Evolutionary conservation across 805 yeast species (phyloP), one percentile per base, ranked within the genome.

Genomic region (Pichia deserticola): DNA sequence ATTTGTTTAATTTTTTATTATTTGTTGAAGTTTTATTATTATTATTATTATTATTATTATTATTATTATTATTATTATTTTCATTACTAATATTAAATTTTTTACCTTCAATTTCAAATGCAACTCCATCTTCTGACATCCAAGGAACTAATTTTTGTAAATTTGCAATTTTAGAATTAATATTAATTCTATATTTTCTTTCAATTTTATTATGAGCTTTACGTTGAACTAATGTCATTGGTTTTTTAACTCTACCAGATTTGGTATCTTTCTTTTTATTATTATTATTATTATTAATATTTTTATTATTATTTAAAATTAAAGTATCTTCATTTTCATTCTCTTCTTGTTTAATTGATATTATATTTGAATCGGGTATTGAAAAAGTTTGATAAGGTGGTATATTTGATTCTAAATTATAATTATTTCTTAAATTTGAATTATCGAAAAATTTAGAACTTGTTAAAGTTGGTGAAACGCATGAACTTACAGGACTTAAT

Each of bases 121-220:
- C 84, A 3, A 84, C 77, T 54, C 77, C 77, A 52, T 81, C 86
- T 45, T 71, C 65, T 4, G 82, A 77, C 47, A 82, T 78, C 79
- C 84, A 78, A 11, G 89, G 89, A 36, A 84, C 82, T 28, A 83
- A 71, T 57, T 75, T 76, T 60, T 82, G 86, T 48, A 83, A 65
- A 33, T 81, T 80, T 5, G 85, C 85, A 49, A 84, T 84, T 62
- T 82, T 83, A 11, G 85, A 78, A 61, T 83, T 83, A 62, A 84
- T 82, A 63, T 83, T 83, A 52, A 81, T 82, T 61, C 89, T 70
- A 63, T 84, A 83, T 51, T 82, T 75, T 61, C 83, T 81, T 60
- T 84, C 89, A 54, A 84, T 81, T 64, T 78, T 79, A 67, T 83
- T 83, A 61, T 84, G 90, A 0, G 87, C 87, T 57, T 79, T 79